phyloP scores from a whole-genome alignment of 163 green algal genomes.

The Chlamydomonas reinhardtii region DNA sequence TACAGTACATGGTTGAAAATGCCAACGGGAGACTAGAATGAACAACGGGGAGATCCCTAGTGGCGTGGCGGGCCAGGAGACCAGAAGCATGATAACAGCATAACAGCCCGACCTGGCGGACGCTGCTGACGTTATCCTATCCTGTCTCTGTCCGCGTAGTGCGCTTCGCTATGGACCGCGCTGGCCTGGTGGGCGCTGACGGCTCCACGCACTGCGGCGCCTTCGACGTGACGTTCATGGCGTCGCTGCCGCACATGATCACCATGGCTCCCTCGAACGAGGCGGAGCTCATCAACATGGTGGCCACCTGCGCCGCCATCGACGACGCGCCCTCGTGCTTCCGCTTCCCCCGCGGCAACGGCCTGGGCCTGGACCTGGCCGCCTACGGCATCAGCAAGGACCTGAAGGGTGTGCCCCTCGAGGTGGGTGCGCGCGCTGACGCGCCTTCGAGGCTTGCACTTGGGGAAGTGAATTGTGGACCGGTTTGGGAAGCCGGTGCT shows the following conservation, averaged over 20 bases:
- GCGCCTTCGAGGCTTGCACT: background rate
- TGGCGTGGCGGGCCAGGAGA: too few species aligned
- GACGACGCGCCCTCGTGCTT: conserved; percentile 96
- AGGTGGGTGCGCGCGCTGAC: conserved; percentile 63
- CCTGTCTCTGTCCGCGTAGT: conserved; percentile 69
- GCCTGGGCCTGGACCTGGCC: conserved; percentile 93
- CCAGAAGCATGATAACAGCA: too few species aligned
- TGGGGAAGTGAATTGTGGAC: too few species aligned
- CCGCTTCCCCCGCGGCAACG: conserved; percentile 96
- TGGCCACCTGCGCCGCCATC: conserved; percentile 92
- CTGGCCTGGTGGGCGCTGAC: conserved; percentile 97
- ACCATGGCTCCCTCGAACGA: conserved; percentile 96
- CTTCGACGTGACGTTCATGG: conserved; percentile 99
- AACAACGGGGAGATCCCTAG: too few species aligned
- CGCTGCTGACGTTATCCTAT: too few species aligned
- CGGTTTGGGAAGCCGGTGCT: too few species aligned
- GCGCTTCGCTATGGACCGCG: conserved; percentile 98
- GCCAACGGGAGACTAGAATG: background rate
- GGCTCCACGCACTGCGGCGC: conserved; percentile 97
- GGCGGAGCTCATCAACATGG: conserved; percentile 98
- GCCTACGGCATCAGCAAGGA: conserved; percentile 83
- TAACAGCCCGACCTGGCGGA: too few species aligned
- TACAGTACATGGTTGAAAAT: too few species aligned
- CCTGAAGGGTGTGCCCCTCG: conserved; percentile 89
- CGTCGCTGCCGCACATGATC: conserved; percentile 93